Evolutionary conservation across 2,329 filamentous ascomycete genomes (phyloP), one percentile per base, ranked within the genome.

Genomic region (Cyclaneusma minus): DNA sequence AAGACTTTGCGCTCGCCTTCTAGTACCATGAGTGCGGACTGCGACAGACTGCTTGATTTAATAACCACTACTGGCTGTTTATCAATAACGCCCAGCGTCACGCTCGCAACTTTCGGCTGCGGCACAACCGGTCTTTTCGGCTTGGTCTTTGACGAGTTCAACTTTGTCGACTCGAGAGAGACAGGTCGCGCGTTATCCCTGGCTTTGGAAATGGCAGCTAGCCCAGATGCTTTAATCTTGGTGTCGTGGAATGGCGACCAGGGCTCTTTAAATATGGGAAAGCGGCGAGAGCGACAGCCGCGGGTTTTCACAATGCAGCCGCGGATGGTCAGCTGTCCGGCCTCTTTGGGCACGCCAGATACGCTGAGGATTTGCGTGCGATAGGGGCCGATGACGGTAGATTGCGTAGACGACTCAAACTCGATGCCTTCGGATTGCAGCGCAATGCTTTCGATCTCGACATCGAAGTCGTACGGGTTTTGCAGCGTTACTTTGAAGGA

Each of bases 401-500:
- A 66, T 36, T 77, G 69, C 9, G 64, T 55, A 5, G 65, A 53
- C 1, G 77, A 73, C 28, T 75, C 67, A 30, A 94, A 81, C 2
- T 71, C 62, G 13, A 73, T 65, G 1, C 82, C 84, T 32, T 80
- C 70, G 7, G 73, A 68, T 34, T 83, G 73, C 5, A 98, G 56
- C 14, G 62, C 64, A 22, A 98, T 64, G 28, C 70, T 76, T 45
- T 95, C 84, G 17, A 98, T 73, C 29, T 92, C 82, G 4, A 98
- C 57, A 34, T 94, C 83, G 36, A 95, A 77, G 33, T 95, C 87
- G 40, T 84, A 94, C 0, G 85, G 83, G 40, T 98, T 98, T 45
- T 95, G 89, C 11, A 98, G 58, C 2, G 79, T 84, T 16, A 95
- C 64, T 38, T 68, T 67, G 50, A 94, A 93, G 4, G 66, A 71